These are phyloP conservation scores for Colletotrichum camelliae DNA, from an alignment of 2,329 filamentous ascomycete genomes.

Conservation along the genomic window DNA sequence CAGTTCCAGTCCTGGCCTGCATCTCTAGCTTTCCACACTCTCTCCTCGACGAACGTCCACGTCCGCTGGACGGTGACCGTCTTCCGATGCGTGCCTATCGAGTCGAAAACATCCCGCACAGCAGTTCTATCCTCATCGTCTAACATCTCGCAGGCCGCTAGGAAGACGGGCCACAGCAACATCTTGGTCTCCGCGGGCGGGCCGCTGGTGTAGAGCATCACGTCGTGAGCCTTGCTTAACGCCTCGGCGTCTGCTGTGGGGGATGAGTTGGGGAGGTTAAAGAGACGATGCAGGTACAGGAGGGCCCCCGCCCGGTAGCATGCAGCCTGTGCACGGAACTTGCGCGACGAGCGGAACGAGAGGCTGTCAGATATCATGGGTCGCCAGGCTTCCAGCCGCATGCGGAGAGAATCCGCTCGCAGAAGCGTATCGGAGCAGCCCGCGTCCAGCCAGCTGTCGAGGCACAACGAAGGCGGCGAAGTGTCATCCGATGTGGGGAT, in stretches of 20 bases:
- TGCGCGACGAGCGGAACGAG: slow-evolving; percentile 29
- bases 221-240: slow-evolving; percentile 30
- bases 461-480: neutral
- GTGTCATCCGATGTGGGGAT: neutral
- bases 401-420: slow-evolving; percentile 23
- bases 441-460: neutral
- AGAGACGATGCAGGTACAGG: slow-evolving; percentile 31
- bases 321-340: slow-evolving; percentile 32
- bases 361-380: slow-evolving; percentile 25
- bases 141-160: slow-evolving; percentile 32
- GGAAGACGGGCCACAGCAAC: slow-evolving; percentile 33
- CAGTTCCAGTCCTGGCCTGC: slow-evolving; percentile 31
- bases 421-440: neutral
- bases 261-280: slow-evolving; percentile 26
- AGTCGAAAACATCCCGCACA: slow-evolving; percentile 28
- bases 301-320: slow-evolving; percentile 29
- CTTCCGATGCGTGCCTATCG: slow-evolving; percentile 28
- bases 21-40: slow-evolving; percentile 33
- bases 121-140: slow-evolving; percentile 26
- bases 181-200: slow-evolving; percentile 30
- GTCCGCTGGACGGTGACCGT: slow-evolving; percentile 31
- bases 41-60: slow-evolving; percentile 27
- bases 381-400: slow-evolving; percentile 28
- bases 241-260: slow-evolving; percentile 27
- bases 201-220: slow-evolving; percentile 29